Evolutionary conservation across 2,329 filamentous ascomycete genomes (phyloP).

Genomic region (Escovopsis weberi): DNA sequence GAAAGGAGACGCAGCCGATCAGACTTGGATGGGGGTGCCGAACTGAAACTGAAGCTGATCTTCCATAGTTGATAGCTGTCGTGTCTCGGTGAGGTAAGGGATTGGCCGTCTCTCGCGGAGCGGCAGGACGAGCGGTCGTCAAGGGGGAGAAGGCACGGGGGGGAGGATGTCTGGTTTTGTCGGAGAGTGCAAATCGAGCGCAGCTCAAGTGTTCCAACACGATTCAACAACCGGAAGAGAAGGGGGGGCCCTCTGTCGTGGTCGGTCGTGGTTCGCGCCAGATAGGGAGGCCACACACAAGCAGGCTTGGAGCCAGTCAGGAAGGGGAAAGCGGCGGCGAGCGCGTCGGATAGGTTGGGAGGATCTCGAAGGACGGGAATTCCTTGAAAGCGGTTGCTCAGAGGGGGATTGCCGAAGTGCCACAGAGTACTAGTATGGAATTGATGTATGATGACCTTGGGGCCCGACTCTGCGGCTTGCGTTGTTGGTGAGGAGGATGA

Average conservation of each 20-base stretch:
- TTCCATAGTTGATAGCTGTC: constrained; percentile 16
- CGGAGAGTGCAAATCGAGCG: not conserved
- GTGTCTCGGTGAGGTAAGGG: not conserved
- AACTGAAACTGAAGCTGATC: constrained; percentile 19
- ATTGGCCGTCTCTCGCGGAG: constrained; percentile 1
- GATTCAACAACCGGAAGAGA: not conserved
- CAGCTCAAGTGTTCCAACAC: not conserved
- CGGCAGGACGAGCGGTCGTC: not conserved
- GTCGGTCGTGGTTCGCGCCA: constrained; percentile 1
- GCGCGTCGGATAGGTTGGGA: not conserved
- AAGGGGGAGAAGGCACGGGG: not conserved
- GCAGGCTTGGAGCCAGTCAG: not conserved
- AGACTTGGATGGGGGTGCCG: constrained; percentile 17
- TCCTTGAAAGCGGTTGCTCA: not conserved
- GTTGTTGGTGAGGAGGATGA: not conserved
- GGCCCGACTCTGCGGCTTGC: too few relatives aligned
- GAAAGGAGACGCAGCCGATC: constrained; percentile 10
- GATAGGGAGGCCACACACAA: not conserved
- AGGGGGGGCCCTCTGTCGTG: not conserved
- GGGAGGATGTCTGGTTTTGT: not conserved
- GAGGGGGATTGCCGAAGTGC: not conserved
- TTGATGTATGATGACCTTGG: too few relatives aligned
- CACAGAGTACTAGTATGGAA: not conserved
- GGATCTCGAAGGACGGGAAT: not conserved
- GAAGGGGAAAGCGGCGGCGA: not conserved